Conservation (phyloP, 192 early-diverging fungal species). For the Bifiguratus adelaidae region DNA sequence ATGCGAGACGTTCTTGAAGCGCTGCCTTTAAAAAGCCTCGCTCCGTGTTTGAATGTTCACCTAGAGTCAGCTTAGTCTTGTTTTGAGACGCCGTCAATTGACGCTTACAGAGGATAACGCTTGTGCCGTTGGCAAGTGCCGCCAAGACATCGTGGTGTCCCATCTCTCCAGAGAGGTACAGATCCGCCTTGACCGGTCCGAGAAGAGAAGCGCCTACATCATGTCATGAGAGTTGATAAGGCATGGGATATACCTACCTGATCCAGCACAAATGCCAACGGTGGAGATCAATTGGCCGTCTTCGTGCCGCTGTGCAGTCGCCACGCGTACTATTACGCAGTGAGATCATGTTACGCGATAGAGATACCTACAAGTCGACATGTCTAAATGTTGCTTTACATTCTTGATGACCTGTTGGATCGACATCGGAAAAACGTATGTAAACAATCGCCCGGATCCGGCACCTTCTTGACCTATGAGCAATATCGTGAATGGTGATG, state of each 20-base stretch:
- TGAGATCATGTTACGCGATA: conserved; percentile 2
- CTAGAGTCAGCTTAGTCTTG: conserved; percentile 10
- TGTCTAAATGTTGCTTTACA: conserved; percentile 57
- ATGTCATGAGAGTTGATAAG: background rate
- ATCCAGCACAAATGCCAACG: conserved; percentile 91
- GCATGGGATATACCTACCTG: conserved; percentile 33
- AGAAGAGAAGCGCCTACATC: conserved; percentile 51
- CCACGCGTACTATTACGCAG: conserved; percentile 49
- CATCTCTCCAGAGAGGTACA: conserved; percentile 93
- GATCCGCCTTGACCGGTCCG: conserved; percentile 45
- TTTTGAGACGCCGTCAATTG: background rate
- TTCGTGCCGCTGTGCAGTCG: conserved; percentile 32
- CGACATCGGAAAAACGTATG: conserved; percentile 35
- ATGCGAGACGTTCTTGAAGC: conserved; percentile 48
- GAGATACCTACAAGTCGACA: too few species aligned
- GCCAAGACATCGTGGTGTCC: conserved; percentile 90
- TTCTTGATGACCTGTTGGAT: conserved; percentile 39
- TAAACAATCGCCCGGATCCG: conserved; percentile 53
- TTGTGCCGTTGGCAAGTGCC: conserved; percentile 60
- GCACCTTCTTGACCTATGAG: conserved; percentile 35
- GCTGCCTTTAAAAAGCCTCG: conserved; percentile 67
- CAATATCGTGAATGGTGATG: background rate
- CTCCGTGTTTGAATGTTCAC: conserved; percentile 90
- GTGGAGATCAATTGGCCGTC: conserved; percentile 41
- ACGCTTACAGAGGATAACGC: conserved; percentile 66